Percentiles rank a stretch among this genome's conserved stretches.
Conservation (phyloP, 306 rosid genomes). For the Cajanus cajan region DNA sequence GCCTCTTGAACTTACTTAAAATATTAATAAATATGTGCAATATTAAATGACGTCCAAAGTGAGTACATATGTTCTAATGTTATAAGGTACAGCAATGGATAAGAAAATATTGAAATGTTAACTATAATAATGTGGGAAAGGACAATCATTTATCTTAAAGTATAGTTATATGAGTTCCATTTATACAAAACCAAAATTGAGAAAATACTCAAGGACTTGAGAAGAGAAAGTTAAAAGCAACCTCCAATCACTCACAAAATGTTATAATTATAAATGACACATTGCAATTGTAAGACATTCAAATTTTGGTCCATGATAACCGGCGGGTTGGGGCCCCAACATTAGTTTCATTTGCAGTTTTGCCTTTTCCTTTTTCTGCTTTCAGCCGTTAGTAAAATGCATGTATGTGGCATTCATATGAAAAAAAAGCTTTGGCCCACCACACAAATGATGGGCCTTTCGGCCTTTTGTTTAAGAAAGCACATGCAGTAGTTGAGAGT, state of each 20-base stretch:
- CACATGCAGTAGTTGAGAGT: constrained; percentile 24
- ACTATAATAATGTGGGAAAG: no score
- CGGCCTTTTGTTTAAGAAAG: constrained; percentile 38
- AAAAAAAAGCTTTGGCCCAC: constrained; percentile 37
- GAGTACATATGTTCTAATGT: no score
- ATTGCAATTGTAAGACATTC: background rate
- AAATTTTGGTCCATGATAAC: constrained; percentile 9
- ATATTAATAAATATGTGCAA: no score
- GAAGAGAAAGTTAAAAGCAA: background rate
- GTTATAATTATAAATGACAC: background rate
- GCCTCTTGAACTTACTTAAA: no score
- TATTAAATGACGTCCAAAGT: no score
- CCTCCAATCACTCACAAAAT: background rate
- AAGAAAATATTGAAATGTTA: no score
- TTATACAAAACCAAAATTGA: no score
- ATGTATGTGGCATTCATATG: constrained; percentile 42
- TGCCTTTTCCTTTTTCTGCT: constrained; percentile 19
- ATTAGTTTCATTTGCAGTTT: background rate
- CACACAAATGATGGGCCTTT: constrained; percentile 33
- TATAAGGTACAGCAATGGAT: no score
- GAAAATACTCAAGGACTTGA: no score
- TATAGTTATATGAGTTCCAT: no score
- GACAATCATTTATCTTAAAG: no score
- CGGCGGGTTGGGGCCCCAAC: background rate
- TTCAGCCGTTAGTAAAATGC: constrained; percentile 23